Evolutionary conservation across 768 basidiomycete genomes (phyloP), one percentile per base, ranked within the genome.

Genomic region (Gymnopilus junonius): DNA sequence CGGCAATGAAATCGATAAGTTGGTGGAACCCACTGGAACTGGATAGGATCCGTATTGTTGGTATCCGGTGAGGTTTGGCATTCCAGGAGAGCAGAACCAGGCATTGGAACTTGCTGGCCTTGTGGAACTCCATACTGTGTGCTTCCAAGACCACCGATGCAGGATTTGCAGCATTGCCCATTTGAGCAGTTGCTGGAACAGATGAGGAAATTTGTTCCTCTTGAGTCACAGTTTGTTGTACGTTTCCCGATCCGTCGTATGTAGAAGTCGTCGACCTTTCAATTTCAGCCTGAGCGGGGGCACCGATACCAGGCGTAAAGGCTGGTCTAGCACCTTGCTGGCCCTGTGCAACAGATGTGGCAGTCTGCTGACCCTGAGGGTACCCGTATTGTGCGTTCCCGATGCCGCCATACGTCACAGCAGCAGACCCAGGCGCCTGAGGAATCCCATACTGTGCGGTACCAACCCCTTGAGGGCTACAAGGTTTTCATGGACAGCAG

Each of bases 1-100:
- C 3, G 48, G 48, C 20, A 51, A 8, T 27, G 54, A 37, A 23
- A 40, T 39, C 25, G 34, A 17, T 10, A 37, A 21, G 21, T 39
- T 37, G 17, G 54, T 40, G 8, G 35, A 27, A 14, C 35, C 35
- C 23, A 40, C 31, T 40, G 54, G 54, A 40, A 29, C 54, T 4
- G 35, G 54, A 40, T 55, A 55, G 34, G 54, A n/a, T n/a, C 54
- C 54, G 23, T 40, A 27, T 54, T 54, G 53, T 21, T 32, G 32
- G 15, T 55, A 55, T 2, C 23, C 54, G 29, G 35, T 8, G 12
- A 29, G 17, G 20, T 51, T 32, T 15, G 48, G 29, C 27, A 51
- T 32, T 8, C 48, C 48, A 29, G 45, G 45, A 12, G 45, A 4
- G 14, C 21, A 12, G 48, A n/a, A 20, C 15, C 11, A n/a, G 45